Evolutionary conservation across 139 green algal species (phyloP), one percentile per base, ranked within the genome.

Genomic region (Ulvella scutata): DNA sequence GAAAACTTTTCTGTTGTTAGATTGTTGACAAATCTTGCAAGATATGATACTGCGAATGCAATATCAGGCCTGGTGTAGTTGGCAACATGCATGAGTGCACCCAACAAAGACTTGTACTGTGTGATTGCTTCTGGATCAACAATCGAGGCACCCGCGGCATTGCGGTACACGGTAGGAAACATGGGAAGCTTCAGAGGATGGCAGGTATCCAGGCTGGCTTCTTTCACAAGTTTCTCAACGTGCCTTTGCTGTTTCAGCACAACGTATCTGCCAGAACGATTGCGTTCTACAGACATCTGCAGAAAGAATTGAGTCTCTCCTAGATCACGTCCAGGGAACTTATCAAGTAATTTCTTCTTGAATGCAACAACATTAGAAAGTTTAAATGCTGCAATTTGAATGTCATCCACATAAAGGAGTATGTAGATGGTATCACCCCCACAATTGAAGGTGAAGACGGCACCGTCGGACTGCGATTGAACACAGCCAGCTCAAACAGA

Each of bases 31-130:
- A 79, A 78, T 13, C 80, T 44, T 0, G 80, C 35, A 44, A 85
- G 43, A 7, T 43, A 75, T 78, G 79, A 76, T 59, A 82, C 80
- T 33, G 80, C 76, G 40, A 81, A 77, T 3, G 82, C 73, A 3
- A 86, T 75, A 75, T 86, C 82, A 26, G 82, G 79, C 13, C 82
- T 38, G 33, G 79, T 83, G 74, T 74, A 79, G n/a, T 73, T 74
- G 37, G 61, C 43, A 2, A 83, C 21, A 39, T 81, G 79, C 2
- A 82, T 72, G 4, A 81, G 34, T 21, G 51, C 78, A 37, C 82
- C 82, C 23, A 81, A 62, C 29, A 86, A 38, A 26, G 77, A 23
- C 9, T 28, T 74, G 43, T 79, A 85, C 20, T 39, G 38, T 29
- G 51, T 36, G 13, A 33, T 33, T 3, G 29, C 6, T 4, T 62